Conservation (phyloP, 768 basidiomycete genomes). For the Solioccasus polychromus region DNA sequence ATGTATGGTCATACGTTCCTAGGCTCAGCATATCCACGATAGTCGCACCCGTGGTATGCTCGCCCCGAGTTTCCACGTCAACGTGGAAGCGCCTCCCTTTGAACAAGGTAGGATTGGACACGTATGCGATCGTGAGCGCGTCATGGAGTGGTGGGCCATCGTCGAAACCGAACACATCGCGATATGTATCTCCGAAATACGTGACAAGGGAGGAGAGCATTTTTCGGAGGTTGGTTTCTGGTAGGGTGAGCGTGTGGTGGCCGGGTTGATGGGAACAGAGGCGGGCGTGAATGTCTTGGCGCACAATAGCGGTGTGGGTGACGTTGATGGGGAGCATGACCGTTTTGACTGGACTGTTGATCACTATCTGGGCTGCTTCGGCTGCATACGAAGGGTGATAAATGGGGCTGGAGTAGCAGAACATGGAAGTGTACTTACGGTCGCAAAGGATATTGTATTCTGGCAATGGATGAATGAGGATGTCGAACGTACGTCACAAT, state of each 20-base stretch:
- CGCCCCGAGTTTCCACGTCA: constrained; percentile 74
- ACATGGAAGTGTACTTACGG: constrained; percentile 49
- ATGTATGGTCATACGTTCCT: constrained; percentile 53
- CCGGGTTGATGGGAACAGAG: constrained; percentile 46
- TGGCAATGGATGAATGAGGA: constrained; percentile 23
- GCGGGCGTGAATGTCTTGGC: constrained; percentile 45
- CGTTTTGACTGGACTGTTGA: constrained; percentile 65
- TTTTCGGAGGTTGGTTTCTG: constrained; percentile 54
- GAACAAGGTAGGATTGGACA: constrained; percentile 69
- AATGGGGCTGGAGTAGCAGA: neutral
- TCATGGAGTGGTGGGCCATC: constrained; percentile 89
- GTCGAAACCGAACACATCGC: constrained; percentile 74
- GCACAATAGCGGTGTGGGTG: constrained; percentile 82
- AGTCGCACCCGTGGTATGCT: constrained; percentile 71
- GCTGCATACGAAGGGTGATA: constrained; percentile 39
- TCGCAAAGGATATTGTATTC: constrained; percentile 84
- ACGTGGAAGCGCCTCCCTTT: constrained; percentile 63
- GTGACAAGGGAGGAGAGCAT: constrained; percentile 71
- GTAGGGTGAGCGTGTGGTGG: constrained; percentile 5
- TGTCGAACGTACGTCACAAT: neutral
- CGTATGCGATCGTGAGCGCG: constrained; percentile 75
- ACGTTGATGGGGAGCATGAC: constrained; percentile 86
- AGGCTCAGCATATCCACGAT: constrained; percentile 78
- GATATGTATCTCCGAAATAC: constrained; percentile 74
- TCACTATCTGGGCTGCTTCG: constrained; percentile 79